phyloP scores from a whole-genome alignment of 176 grass and related monocot species.

The Carex pumila region DNA sequence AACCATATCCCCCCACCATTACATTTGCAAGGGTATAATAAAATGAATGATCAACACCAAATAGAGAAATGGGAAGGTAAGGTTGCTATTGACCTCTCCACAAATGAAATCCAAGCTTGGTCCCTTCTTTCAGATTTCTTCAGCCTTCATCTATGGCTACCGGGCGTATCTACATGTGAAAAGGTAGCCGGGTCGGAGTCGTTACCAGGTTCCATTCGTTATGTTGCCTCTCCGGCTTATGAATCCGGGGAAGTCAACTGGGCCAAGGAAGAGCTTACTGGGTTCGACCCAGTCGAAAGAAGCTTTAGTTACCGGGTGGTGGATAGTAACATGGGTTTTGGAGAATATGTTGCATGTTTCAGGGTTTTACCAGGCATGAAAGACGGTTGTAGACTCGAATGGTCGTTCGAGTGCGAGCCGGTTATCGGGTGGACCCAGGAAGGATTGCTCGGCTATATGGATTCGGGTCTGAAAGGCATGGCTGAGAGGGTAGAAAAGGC shows the following conservation, averaged over 20 bases:
- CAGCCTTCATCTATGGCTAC: conserved; percentile 46
- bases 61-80: conserved; percentile 39
- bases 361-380: background rate
- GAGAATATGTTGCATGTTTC: conserved; percentile 45
- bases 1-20: background rate
- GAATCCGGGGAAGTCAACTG: background rate
- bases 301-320: conserved; percentile 45
- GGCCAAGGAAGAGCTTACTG: conserved; percentile 64
- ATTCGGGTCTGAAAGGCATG: conserved; percentile 31
- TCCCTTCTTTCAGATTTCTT: conserved; percentile 61
- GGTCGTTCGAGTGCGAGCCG: conserved; percentile 62
- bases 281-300: conserved; percentile 25
- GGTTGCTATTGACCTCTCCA: conserved; percentile 29
- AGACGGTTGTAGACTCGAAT: conserved; percentile 34
- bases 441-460: conserved; percentile 36
- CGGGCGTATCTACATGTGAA: conserved; percentile 41
- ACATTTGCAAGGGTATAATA: background rate
- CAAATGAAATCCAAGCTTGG: conserved; percentile 40
- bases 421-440: conserved; percentile 50
- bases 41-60: background rate
- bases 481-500: conserved; percentile 42
- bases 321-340: conserved; percentile 56
- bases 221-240: conserved; percentile 17
- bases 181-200: conserved; percentile 26
- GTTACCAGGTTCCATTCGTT: conserved; percentile 42